Evolutionary conservation across 2,329 filamentous ascomycete genomes (phyloP).

Genomic region (Colletotrichum higginsianum): DNA sequence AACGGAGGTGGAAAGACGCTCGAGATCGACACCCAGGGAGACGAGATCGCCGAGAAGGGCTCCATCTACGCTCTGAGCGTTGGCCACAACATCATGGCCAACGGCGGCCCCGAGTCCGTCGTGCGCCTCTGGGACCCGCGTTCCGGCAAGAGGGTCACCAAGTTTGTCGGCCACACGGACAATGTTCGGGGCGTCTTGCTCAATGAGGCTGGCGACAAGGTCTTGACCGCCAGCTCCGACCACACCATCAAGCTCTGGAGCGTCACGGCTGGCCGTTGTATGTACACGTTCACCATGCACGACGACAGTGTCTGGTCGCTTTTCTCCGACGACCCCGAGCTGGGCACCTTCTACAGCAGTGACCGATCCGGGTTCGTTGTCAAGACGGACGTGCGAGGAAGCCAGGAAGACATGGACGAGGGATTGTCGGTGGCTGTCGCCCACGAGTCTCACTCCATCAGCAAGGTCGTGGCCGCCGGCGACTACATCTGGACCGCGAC

Average conservation of each 20-base stretch:
- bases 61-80: slow-evolving; percentile 93
- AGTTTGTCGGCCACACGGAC: slow-evolving; percentile 96
- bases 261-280: slow-evolving; percentile 92
- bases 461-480: slow-evolving; percentile 76
- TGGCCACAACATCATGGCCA: slow-evolving; percentile 85
- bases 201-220: slow-evolving; percentile 88
- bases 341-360: slow-evolving; percentile 94
- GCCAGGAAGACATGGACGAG: slow-evolving; percentile 80
- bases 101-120: slow-evolving; percentile 93
- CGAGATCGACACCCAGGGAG: slow-evolving; percentile 87
- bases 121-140: slow-evolving; percentile 93
- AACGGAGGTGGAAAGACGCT: slow-evolving; percentile 88
- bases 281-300: slow-evolving; percentile 99
- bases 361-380: slow-evolving; percentile 95
- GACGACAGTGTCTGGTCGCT: slow-evolving; percentile 98
- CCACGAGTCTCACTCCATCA: slow-evolving; percentile 90
- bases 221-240: slow-evolving; percentile 95
- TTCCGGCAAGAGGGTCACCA: slow-evolving; percentile 91
- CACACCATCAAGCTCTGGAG: slow-evolving; percentile 99
- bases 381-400: slow-evolving; percentile 90
- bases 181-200: slow-evolving; percentile 93
- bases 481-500: slow-evolving; percentile 93
- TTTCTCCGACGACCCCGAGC: slow-evolving; percentile 87
- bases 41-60: slow-evolving; percentile 89
- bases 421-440: slow-evolving; percentile 91